Conservation (phyloP, 306 rosid species). For the Malus orientalis region DNA sequence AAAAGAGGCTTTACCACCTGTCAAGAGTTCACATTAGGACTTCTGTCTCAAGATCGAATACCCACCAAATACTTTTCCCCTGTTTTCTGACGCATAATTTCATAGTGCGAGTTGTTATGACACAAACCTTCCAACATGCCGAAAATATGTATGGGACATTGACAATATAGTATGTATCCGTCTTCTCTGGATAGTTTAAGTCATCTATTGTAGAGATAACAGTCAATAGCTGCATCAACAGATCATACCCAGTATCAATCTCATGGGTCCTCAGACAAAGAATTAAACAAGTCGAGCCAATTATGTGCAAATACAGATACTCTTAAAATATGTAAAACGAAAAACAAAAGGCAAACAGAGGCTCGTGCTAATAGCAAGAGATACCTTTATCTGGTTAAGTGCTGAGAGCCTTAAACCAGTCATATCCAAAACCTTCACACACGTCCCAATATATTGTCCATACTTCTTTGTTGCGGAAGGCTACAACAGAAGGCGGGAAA, state of each 20-base stretch:
- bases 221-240: constrained; percentile 71
- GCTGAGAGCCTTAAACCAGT: constrained; percentile 87
- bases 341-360: background rate
- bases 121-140: constrained; percentile 97
- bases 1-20: constrained; percentile 94
- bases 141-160: constrained; percentile 86
- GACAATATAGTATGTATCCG: constrained; percentile 78
- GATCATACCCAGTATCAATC: constrained; percentile 22
- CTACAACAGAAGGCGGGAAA: constrained; percentile 33
- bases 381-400: constrained; percentile 79
- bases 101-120: no score
- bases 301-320: background rate
- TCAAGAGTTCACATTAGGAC: background rate
- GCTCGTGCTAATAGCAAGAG: background rate
- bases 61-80: background rate
- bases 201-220: constrained; percentile 84
- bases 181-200: constrained; percentile 97
- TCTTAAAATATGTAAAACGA: background rate
- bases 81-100: background rate
- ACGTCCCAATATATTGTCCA: constrained; percentile 69
- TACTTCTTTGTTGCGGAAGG: constrained; percentile 64
- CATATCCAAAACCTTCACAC: constrained; percentile 91
- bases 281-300: background rate
- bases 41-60: background rate
- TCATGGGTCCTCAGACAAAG: background rate